phyloP scores from a whole-genome alignment of 495 filamentous ascomycete species.

The Hypoxylon subgilvum region DNA sequence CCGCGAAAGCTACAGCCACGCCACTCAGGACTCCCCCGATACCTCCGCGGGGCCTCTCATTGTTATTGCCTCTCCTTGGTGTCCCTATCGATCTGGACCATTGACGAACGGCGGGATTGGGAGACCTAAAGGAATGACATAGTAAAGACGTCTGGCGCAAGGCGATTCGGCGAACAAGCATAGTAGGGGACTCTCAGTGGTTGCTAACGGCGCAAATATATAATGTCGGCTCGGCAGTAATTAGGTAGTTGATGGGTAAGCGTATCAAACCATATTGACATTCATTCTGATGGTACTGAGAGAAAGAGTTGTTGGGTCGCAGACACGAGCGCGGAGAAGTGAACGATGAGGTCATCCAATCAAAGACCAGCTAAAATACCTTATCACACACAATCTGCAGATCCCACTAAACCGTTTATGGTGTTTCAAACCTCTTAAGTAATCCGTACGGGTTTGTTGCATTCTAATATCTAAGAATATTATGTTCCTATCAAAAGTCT shows the following conservation, averaged over 20 bases:
- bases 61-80: neutral
- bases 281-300: too few species aligned
- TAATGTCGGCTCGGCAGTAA: neutral
- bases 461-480: too few species aligned
- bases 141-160: constrained; percentile 34
- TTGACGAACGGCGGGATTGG: constrained; percentile 23
- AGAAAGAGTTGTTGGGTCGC: too few species aligned
- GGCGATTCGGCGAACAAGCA: constrained; percentile 33
- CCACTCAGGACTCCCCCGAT: constrained; percentile 20
- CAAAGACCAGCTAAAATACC: constrained; percentile 29
- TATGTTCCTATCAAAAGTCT: too few species aligned
- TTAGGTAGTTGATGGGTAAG: too few species aligned
- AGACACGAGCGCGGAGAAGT: neutral
- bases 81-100: constrained; percentile 44
- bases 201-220: too few species aligned
- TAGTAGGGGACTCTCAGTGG: constrained; percentile 1
- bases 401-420: neutral
- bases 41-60: constrained; percentile 5
- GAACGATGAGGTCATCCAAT: constrained; percentile 39
- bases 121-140: constrained; percentile 16
- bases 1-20: constrained; percentile 26
- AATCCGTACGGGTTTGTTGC: too few species aligned
- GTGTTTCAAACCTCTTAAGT: too few species aligned
- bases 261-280: neutral
- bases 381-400: neutral